Evolutionary conservation across 306 rosid genomes (phyloP).

Genomic region (Quercus agrifolia): DNA sequence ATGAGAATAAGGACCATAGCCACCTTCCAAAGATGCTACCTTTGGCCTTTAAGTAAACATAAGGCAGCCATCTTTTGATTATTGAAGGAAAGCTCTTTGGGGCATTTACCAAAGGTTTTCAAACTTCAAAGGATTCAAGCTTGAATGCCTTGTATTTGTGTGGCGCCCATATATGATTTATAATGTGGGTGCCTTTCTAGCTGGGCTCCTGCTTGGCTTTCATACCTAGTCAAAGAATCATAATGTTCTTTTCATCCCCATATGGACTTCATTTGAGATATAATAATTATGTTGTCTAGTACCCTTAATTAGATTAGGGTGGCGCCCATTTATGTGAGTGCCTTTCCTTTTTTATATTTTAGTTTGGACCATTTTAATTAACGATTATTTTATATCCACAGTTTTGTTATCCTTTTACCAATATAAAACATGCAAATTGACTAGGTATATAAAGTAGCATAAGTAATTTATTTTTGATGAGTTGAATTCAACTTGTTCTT

Average conservation of each 20-base stretch:
- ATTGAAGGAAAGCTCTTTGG: slow-evolving; percentile 18
- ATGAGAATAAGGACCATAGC: slow-evolving; percentile 22
- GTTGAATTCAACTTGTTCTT: background rate
- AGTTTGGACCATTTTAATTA: background rate
- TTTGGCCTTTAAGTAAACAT: slow-evolving; percentile 24
- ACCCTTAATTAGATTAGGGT: slow-evolving; percentile 17
- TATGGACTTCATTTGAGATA: slow-evolving; percentile 13
- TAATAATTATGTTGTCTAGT: slow-evolving; percentile 26
- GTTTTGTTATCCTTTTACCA: background rate
- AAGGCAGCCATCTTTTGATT: slow-evolving; percentile 23
- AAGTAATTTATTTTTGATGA: no score
- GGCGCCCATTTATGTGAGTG: background rate
- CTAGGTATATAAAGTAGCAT: background rate
- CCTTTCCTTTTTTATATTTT: background rate
- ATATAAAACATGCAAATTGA: background rate
- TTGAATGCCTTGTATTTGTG: slow-evolving; percentile 3
- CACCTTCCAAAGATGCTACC: slow-evolving; percentile 28
- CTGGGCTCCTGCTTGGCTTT: slow-evolving; percentile 33
- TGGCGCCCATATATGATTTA: no score
- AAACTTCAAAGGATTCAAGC: slow-evolving; percentile 13
- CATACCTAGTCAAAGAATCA: slow-evolving; percentile 39
- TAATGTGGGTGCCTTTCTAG: slow-evolving; percentile 1
- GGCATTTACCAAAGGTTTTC: slow-evolving; percentile 25
- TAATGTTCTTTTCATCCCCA: slow-evolving; percentile 38
- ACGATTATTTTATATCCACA: background rate